Percentiles rank a stretch among this genome's conserved stretches.
phyloP scores from a whole-genome alignment of 2,329 filamentous ascomycete species.

The Lasiodiplodia theobromae region DNA sequence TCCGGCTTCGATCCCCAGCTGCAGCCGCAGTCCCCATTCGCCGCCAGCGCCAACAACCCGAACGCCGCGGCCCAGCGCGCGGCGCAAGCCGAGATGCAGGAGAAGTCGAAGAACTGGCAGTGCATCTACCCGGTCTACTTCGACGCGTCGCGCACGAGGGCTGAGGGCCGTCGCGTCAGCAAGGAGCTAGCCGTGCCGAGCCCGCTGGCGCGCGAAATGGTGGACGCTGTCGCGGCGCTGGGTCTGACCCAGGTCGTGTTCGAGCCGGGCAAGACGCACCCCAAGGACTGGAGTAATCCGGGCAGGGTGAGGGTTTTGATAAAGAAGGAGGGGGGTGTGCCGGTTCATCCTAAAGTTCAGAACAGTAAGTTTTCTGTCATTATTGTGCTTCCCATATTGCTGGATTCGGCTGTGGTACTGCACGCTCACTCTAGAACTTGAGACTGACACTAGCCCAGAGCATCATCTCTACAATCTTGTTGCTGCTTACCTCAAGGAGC shows the following conservation, averaged over 20 bases:
- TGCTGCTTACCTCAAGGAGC: slow-evolving; percentile 73
- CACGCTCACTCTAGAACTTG: not conserved
- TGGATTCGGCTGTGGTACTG: not conserved
- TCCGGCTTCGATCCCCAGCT: slow-evolving; percentile 35
- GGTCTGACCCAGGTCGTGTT: slow-evolving; percentile 73
- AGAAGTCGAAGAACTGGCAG: slow-evolving; percentile 76
- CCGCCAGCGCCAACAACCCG: slow-evolving; percentile 30
- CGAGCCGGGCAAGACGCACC: slow-evolving; percentile 91
- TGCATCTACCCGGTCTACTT: slow-evolving; percentile 98
- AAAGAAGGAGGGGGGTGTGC: slow-evolving; percentile 67
- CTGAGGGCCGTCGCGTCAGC: slow-evolving; percentile 81
- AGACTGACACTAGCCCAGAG: slow-evolving; percentile 59
- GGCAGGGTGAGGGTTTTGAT: slow-evolving; percentile 84
- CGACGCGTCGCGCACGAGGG: slow-evolving; percentile 75
- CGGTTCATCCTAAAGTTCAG: slow-evolving; percentile 62
- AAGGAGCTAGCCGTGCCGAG: slow-evolving; percentile 76
- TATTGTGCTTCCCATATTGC: not conserved
- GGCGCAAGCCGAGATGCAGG: slow-evolving; percentile 53
- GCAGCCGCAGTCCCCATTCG: slow-evolving; percentile 42
- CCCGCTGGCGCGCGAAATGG: slow-evolving; percentile 88
- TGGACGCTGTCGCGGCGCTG: slow-evolving; percentile 79
- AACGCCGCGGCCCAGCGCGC: slow-evolving; percentile 43
- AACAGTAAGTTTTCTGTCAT: slow-evolving; percentile 63
- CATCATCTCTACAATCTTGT: slow-evolving; percentile 88
- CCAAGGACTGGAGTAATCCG: slow-evolving; percentile 97